phyloP scores from a whole-genome alignment of 495 filamentous ascomycete genomes.

The Penicillium atrosanguineum region DNA sequence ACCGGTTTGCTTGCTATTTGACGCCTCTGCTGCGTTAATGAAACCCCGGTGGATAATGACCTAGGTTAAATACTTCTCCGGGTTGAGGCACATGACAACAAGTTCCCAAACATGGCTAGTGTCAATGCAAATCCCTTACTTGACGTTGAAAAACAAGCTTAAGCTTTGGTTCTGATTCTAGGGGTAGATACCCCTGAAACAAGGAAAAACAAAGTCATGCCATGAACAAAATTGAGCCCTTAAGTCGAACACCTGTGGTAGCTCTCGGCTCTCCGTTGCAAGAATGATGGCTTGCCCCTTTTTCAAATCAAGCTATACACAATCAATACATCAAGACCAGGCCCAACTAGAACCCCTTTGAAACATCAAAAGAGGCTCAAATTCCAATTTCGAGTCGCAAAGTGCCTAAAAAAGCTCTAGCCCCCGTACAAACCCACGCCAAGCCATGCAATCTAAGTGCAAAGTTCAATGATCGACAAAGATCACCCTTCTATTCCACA shows the following conservation, averaged over 20 bases:
- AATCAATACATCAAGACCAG: not conserved
- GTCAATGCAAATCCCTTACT: slow-evolving; percentile 3
- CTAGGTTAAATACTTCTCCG: not conserved
- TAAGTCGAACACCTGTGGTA: not conserved
- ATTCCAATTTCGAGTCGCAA: slow-evolving; percentile 9
- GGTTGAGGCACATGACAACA: not conserved
- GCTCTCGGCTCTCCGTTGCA: not conserved
- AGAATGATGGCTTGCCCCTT: not conserved
- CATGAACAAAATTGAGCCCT: not conserved
- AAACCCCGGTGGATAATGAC: not conserved
- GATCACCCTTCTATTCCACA: slow-evolving; percentile 30
- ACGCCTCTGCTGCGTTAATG: not conserved
- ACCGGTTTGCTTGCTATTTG: not conserved
- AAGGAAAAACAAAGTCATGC: not conserved
- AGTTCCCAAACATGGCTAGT: slow-evolving; percentile 1
- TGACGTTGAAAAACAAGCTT: not conserved
- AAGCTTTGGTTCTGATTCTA: slow-evolving; percentile 1
- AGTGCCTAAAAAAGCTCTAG: slow-evolving; percentile 12
- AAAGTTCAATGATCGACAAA: slow-evolving; percentile 31
- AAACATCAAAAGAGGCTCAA: not conserved
- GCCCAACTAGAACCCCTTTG: not conserved
- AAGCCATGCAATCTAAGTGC: not conserved
- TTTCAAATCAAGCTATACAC: not conserved
- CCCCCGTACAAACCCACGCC: not conserved
- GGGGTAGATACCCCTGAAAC: slow-evolving; percentile 1